Evolutionary conservation across 257 asterid species (phyloP), one percentile per base, ranked within the genome.

Genomic region (Ballota nigra): DNA sequence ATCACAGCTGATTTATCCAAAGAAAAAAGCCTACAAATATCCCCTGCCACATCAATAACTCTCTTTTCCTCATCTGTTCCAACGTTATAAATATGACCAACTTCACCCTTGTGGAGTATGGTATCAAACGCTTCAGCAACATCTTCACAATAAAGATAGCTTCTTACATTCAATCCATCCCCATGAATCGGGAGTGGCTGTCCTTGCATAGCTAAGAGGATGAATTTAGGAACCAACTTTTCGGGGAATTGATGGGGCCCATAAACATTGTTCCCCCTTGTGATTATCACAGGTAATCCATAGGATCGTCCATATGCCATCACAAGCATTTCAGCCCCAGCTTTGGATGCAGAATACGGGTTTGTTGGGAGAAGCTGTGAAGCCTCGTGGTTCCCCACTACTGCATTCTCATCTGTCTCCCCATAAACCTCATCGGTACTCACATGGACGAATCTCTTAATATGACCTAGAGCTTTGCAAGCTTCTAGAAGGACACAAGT

Each of bases 401-500:
- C 71, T n/a, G 88, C 84, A 15, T 78, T 73, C 75, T 84, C 86
- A 29, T 84, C 84, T 0, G 88, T 84, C 70, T 84, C 88, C 7
- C 88, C 88, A 66, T 84, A 84, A 19, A 84, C 88, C 74, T 83
- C 87, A 24, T 83, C 87, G 1, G 87, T 83, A 69, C 87, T 83
- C n/a, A 83, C 82, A 55, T 80, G 88, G 74, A 83, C 57, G 38
- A 83, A 80, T 62, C 85, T 80, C 77, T 65, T 72, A 22, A 83
- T 59, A n/a, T 43, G 71, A n/a, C 80, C 74, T 2, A 68, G 62
- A 62, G 72, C 77, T 67, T 79, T 82, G 80, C 86, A 82, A 56
- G 82, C 82, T 58, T 82, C 86, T 5, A 82, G 84, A 41, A 82
- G 78, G 33, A 73, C 82, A 70, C 76, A 77, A 23, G 86, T 82